These are phyloP conservation scores for Hevea brasiliensis DNA, from an alignment of 345 rosid genomes.

Conservation along the genomic window DNA sequence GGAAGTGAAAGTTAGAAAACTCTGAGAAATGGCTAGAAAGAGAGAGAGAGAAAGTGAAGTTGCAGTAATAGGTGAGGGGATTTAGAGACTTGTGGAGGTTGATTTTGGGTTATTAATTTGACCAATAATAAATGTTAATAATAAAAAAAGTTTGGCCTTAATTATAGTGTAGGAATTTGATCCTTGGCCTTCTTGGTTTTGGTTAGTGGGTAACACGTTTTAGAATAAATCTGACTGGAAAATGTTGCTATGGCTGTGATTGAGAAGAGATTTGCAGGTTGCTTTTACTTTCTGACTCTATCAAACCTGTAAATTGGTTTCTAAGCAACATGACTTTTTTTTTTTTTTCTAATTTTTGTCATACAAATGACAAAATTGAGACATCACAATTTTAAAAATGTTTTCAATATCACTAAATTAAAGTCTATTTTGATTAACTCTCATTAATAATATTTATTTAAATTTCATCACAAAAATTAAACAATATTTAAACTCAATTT, in stretches of 20 bases:
- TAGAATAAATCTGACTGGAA: neutral
- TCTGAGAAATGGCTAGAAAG: neutral
- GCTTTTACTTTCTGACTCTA: neutral
- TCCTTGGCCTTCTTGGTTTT: conserved; percentile 8
- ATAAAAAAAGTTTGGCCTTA: neutral
- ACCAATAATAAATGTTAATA: too few relatives aligned
- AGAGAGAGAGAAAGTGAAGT: neutral
- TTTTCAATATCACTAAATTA: too few relatives aligned
- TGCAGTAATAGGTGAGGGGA: neutral
- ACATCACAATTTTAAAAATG: too few relatives aligned
- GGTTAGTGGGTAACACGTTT: conserved; percentile 10
- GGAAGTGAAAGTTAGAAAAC: neutral
- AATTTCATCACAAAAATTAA: too few relatives aligned
- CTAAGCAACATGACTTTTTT: neutral
- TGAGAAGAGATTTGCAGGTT: neutral
- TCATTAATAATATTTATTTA: too few relatives aligned
- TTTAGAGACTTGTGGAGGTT: neutral
- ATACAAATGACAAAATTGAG: too few relatives aligned
- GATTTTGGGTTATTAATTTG: neutral
- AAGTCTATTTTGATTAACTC: too few relatives aligned
- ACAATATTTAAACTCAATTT: too few relatives aligned
- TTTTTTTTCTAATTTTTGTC: too few relatives aligned
- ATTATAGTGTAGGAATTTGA: conserved; percentile 20
- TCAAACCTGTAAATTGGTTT: neutral
- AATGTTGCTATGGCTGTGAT: neutral